Conservation (phyloP, 495 filamentous ascomycete genomes). For the Chaetomium tenue region DNA sequence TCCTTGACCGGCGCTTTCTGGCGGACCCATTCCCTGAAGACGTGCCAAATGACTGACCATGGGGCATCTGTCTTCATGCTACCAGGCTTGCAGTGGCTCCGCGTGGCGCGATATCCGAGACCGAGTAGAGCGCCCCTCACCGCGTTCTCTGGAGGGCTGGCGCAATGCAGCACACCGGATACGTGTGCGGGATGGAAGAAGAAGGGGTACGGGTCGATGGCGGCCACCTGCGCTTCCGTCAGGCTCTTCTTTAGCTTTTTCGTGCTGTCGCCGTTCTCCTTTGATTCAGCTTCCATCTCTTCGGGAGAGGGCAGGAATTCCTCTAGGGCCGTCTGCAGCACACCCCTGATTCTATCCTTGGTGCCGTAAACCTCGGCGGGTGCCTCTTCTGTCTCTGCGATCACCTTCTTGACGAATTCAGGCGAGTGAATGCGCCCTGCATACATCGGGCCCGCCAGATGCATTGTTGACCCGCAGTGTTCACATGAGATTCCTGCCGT, state of each 20-base stretch:
- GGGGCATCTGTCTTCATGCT: conserved; percentile 87
- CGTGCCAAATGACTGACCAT: conserved; percentile 84
- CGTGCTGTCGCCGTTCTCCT: conserved; percentile 22
- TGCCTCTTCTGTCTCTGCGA: conserved; percentile 62
- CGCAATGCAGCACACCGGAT: conserved; percentile 69
- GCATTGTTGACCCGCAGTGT: conserved; percentile 84
- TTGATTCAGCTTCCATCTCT: conserved; percentile 25
- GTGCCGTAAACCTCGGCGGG: conserved; percentile 71
- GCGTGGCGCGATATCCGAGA: conserved; percentile 74
- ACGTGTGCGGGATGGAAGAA: conserved; percentile 75
- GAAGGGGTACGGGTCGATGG: conserved; percentile 72
- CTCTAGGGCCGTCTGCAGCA: conserved; percentile 83
- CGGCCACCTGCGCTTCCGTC: conserved; percentile 52
- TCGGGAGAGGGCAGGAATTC: conserved; percentile 52
- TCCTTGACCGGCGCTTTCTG: conserved; percentile 74
- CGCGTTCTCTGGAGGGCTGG: conserved; percentile 66
- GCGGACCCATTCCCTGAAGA: conserved; percentile 87
- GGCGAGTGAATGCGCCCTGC: conserved; percentile 83
- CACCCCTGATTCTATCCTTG: conserved; percentile 76
- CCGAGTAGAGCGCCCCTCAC: conserved; percentile 76
- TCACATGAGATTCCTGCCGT: conserved; percentile 60
- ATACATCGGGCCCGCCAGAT: conserved; percentile 91
- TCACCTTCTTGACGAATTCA: conserved; percentile 71
- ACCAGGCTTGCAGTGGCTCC: conserved; percentile 85
- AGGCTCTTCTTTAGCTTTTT: conserved; percentile 35